Evolutionary conservation across 345 rosid genomes (phyloP).

Genomic region (Abelmoschus esculentus): DNA sequence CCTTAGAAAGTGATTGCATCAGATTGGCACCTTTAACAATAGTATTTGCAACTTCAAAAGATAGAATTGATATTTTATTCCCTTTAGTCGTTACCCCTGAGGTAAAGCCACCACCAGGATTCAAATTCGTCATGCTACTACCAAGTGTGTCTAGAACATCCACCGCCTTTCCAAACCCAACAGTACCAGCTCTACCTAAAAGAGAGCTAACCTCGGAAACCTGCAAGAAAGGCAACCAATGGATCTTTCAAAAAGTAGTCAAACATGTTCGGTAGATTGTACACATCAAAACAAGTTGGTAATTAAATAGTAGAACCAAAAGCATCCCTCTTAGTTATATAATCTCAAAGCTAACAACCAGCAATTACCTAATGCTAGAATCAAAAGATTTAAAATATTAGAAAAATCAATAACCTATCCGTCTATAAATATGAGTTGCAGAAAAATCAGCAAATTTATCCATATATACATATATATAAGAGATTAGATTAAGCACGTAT

Average conservation of each 20-base stretch:
- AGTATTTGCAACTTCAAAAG: constrained; percentile 94
- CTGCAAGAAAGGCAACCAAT: constrained; percentile 29
- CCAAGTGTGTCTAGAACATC: constrained; percentile 47
- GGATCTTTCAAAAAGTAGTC: not conserved
- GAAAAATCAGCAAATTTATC: no score
- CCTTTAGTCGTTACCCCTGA: constrained; percentile 74
- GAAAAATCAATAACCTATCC: not conserved
- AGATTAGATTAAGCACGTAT: not conserved
- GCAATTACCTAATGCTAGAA: not conserved
- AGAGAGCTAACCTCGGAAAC: constrained; percentile 84
- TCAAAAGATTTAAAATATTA: not conserved
- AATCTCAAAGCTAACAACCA: not conserved
- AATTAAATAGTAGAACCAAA: not conserved
- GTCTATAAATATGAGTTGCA: no score
- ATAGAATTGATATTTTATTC: constrained; percentile 62
- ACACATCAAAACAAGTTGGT: not conserved
- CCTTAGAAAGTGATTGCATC: constrained; percentile 77
- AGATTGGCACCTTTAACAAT: constrained; percentile 87
- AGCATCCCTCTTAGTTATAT: not conserved
- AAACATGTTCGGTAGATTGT: not conserved
- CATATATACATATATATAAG: not conserved
- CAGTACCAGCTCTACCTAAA: constrained; percentile 83
- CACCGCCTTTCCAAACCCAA: constrained; percentile 77
- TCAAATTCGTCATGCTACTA: constrained; percentile 84
- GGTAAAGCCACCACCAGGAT: constrained; percentile 51